Percentiles rank a stretch among this genome's conserved stretches.
These are phyloP conservation scores for Hansfordia pulvinata DNA, from an alignment of 2,329 filamentous ascomycete genomes.

Conservation along the genomic window DNA sequence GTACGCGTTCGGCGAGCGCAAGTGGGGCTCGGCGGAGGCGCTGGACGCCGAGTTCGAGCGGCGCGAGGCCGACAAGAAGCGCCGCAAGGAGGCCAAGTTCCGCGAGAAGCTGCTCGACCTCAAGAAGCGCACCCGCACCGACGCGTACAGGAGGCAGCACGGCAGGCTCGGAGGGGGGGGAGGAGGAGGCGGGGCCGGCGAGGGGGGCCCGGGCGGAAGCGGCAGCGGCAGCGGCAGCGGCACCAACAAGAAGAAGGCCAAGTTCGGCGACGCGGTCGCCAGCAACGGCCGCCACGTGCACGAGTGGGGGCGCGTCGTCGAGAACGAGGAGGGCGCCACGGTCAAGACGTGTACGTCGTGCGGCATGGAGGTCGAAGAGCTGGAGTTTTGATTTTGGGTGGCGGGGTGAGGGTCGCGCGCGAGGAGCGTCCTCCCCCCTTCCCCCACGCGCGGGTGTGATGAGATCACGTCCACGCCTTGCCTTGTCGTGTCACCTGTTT, in stretches of 20 bases:
- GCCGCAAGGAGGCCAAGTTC: constrained; percentile 81
- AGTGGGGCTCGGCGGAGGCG: constrained; percentile 81
- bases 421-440: too few relatives aligned
- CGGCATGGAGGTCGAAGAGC: constrained; percentile 66
- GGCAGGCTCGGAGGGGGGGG: constrained; percentile 33
- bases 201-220: constrained; percentile 19
- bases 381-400: constrained; percentile 46
- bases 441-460: too few relatives aligned
- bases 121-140: constrained; percentile 86
- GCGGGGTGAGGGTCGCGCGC: too few relatives aligned
- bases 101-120: constrained; percentile 76
- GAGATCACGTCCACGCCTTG: too few relatives aligned
- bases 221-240: constrained; percentile 67
- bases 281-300: constrained; percentile 67
- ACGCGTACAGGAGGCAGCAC: constrained; percentile 67
- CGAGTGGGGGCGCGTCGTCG: constrained; percentile 65
- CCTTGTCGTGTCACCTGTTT: too few relatives aligned
- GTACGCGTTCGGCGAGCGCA: constrained; percentile 68
- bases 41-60: constrained; percentile 81
- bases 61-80: constrained; percentile 67
- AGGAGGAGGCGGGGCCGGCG: constrained; percentile 20
- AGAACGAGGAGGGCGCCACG: constrained; percentile 58
- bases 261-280: constrained; percentile 67
- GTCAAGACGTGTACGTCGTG: constrained; percentile 70
- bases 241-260: constrained; percentile 34